Conservation (phyloP, 805 yeast species). For the Candida adriatica region DNA sequence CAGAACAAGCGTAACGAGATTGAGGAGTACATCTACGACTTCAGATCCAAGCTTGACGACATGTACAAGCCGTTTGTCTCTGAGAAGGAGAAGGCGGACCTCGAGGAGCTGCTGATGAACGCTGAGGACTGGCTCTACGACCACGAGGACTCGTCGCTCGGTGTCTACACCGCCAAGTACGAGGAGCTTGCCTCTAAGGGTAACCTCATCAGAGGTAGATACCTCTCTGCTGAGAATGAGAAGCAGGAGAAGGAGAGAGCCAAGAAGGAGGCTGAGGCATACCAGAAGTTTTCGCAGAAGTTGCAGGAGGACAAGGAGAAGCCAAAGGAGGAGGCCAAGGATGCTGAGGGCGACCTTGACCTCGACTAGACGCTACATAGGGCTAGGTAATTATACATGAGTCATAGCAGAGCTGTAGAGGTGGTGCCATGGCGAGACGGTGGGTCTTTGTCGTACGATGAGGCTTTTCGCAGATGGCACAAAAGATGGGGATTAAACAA, state of each 20-base stretch:
- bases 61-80: slow-evolving; percentile 82
- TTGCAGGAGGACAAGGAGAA: slow-evolving; percentile 25
- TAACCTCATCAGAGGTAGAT: slow-evolving; percentile 93
- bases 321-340: slow-evolving; percentile 20
- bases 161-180: slow-evolving; percentile 93
- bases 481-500: too few species aligned
- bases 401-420: too few species aligned
- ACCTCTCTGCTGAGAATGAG: slow-evolving; percentile 90
- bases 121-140: slow-evolving; percentile 99
- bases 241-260: slow-evolving; percentile 83
- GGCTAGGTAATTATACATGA: too few species aligned
- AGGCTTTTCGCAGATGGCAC: too few species aligned
- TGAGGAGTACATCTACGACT: slow-evolving; percentile 96
- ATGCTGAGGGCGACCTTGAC: slow-evolving; percentile 35
- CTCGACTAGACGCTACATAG: slow-evolving; percentile 24
- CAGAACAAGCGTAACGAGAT: slow-evolving; percentile 98
- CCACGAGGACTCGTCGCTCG: slow-evolving; percentile 94
- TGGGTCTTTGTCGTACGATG: too few species aligned
- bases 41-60: slow-evolving; percentile 95
- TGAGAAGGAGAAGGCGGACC: slow-evolving; percentile 80
- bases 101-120: slow-evolving; percentile 64
- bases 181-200: slow-evolving; percentile 95
- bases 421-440: too few species aligned
- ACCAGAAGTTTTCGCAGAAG: slow-evolving; percentile 26
- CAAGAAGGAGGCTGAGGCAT: slow-evolving; percentile 81